These are phyloP conservation scores for Hyphodiscus sp. DNA, from an alignment of 2,329 filamentous ascomycete species.

Conservation along the genomic window DNA sequence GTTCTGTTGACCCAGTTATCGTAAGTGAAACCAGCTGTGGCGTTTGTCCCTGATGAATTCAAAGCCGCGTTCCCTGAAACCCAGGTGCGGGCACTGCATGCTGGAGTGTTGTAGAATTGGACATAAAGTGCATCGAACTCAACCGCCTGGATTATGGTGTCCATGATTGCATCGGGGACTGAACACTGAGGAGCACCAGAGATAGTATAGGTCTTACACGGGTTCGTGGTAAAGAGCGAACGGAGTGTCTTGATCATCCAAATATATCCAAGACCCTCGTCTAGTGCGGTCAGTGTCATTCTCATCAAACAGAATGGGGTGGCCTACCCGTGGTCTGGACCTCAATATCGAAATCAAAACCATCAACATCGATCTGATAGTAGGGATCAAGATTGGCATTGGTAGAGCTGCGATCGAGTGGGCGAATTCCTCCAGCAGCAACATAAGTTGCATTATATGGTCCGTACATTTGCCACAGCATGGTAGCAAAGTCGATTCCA, in stretches of 20 bases:
- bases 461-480: slow-evolving; percentile 37
- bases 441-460: slow-evolving; percentile 31
- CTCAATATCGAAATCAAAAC: slow-evolving; percentile 32
- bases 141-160: slow-evolving; percentile 19
- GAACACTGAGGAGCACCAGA: slow-evolving; percentile 29
- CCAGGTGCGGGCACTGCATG: slow-evolving; percentile 25
- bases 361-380: slow-evolving; percentile 26
- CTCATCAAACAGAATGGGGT: neutral
- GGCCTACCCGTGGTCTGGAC: slow-evolving; percentile 13
- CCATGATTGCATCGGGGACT: slow-evolving; percentile 28
- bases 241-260: slow-evolving; percentile 26
- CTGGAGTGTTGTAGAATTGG: slow-evolving; percentile 29
- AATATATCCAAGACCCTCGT: slow-evolving; percentile 24
- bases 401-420: slow-evolving; percentile 20
- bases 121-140: slow-evolving; percentile 29
- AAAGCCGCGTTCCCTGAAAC: slow-evolving; percentile 1
- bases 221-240: slow-evolving; percentile 15
- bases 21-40: slow-evolving; percentile 19
- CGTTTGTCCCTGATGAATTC: neutral
- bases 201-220: slow-evolving; percentile 27
- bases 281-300: slow-evolving; percentile 14
- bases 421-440: slow-evolving; percentile 24
- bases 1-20: slow-evolving; percentile 20
- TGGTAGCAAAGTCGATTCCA: slow-evolving; percentile 32
- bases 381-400: slow-evolving; percentile 6